A percentile compares a stretch with the other conserved stretches of the same genome.
phyloP scores from a whole-genome alignment of 495 filamentous ascomycete species.

The Lentithecium fluviatile region DNA sequence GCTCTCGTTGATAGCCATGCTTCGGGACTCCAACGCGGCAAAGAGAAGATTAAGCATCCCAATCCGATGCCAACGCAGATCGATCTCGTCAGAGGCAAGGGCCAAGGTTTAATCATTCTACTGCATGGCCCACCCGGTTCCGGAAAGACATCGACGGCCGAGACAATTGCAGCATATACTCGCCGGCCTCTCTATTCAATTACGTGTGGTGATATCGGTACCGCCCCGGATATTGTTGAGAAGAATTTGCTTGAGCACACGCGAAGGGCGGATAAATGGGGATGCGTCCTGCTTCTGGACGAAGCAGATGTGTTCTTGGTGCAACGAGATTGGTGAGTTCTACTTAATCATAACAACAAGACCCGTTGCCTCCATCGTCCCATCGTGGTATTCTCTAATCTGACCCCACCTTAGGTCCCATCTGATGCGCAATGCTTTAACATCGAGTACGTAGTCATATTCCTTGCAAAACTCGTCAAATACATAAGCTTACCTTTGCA shows the following conservation, averaged over 20 bases:
- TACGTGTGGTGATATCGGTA: constrained; percentile 75
- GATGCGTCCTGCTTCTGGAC: constrained; percentile 54
- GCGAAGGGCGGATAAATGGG: constrained; percentile 82
- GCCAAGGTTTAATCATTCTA: constrained; percentile 69
- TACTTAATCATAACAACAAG: too few relatives aligned
- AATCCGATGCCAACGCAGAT: constrained; percentile 59
- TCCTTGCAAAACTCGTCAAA: not conserved
- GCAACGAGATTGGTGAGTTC: constrained; percentile 43
- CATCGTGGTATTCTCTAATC: too few relatives aligned
- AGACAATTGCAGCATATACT: constrained; percentile 79
- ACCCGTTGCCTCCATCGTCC: too few relatives aligned
- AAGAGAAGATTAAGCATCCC: too few relatives aligned
- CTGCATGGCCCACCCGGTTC: constrained; percentile 80
- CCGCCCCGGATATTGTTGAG: constrained; percentile 72
- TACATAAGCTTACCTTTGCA: too few relatives aligned
- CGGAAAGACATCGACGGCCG: constrained; percentile 84
- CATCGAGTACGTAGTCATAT: constrained; percentile 28
- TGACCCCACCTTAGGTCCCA: too few relatives aligned
- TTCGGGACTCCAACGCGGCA: too few relatives aligned
- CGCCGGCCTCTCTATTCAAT: constrained; percentile 82
- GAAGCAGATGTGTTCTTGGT: constrained; percentile 49
- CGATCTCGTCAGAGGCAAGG: constrained; percentile 78
- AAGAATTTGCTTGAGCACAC: constrained; percentile 75
- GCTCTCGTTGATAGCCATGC: too few relatives aligned
- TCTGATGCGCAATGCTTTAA: constrained; percentile 46